phyloP scores from a whole-genome alignment of 1,139 yeast genomes.

The Chernovozyma sophiae-reginae region DNA sequence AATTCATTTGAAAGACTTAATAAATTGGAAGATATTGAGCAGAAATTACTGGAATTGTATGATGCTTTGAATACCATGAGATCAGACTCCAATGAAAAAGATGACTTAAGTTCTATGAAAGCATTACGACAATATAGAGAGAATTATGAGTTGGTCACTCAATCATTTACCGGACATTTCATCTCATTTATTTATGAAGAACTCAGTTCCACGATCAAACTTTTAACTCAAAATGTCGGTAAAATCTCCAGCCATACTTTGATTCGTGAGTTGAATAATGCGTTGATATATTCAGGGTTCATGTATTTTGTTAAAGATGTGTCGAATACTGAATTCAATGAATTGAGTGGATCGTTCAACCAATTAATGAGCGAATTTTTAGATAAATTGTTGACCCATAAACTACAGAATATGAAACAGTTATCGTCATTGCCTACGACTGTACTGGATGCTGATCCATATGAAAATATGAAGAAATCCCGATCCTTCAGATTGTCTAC shows the following conservation, averaged over 20 bases:
- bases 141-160: constrained; percentile 56
- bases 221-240: constrained; percentile 22
- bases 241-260: constrained; percentile 22
- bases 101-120: constrained; percentile 56
- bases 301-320: constrained; percentile 63
- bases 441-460: constrained; percentile 7
- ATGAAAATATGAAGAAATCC: constrained; percentile 23
- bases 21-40: constrained; percentile 50
- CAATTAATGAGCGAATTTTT: constrained; percentile 24
- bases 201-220: constrained; percentile 33
- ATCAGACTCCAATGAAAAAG: constrained; percentile 35
- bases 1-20: constrained; percentile 47
- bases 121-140: constrained; percentile 69
- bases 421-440: constrained; percentile 10
- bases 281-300: constrained; percentile 57
- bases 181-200: constrained; percentile 40
- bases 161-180: constrained; percentile 49
- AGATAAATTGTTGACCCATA: constrained; percentile 22
- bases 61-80: constrained; percentile 61
- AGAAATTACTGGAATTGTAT: constrained; percentile 54
- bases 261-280: constrained; percentile 33
- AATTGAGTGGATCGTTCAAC: constrained; percentile 27
- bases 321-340: constrained; percentile 29
- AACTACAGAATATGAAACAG: constrained; percentile 20
- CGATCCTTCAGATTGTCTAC: constrained; percentile 31